Evolutionary conservation across 192 early-diverging fungal genomes (phyloP).

Genomic region (Umbelopsis isabellina): DNA sequence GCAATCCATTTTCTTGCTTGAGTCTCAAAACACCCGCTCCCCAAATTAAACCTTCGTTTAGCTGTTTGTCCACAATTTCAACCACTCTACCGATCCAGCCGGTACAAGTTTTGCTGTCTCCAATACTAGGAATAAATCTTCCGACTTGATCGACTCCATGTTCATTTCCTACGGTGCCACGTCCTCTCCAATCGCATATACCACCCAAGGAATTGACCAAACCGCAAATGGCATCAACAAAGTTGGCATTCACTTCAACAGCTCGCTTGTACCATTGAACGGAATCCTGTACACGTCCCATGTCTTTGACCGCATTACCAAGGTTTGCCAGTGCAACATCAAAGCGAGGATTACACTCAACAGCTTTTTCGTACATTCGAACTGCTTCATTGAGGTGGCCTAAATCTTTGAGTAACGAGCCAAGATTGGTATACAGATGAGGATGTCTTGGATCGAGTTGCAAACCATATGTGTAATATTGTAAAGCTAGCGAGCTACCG

Average conservation of each 20-base stretch:
- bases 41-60: conserved; percentile 65
- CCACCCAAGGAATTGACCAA: conserved; percentile 86
- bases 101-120: conserved; percentile 24
- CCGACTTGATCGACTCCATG: conserved; percentile 42
- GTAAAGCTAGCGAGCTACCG: conserved; percentile 77
- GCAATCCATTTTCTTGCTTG: conserved; percentile 16
- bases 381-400: conserved; percentile 85
- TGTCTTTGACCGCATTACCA: conserved; percentile 92
- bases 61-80: conserved; percentile 79
- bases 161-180: conserved; percentile 63
- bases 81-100: conserved; percentile 80
- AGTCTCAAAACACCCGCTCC: conserved; percentile 56
- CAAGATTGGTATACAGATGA: conserved; percentile 93
- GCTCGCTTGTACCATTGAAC: conserved; percentile 86
- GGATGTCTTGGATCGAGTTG: conserved; percentile 80
- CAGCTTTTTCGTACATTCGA: conserved; percentile 87
- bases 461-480: conserved; percentile 89
- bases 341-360: conserved; percentile 83
- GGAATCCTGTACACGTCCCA: conserved; percentile 87
- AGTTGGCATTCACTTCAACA: conserved; percentile 83
- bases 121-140: conserved; percentile 27
- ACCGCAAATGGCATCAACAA: conserved; percentile 92
- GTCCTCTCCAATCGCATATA: conserved; percentile 88
- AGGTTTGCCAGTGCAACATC: conserved; percentile 93
- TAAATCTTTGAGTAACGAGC: conserved; percentile 88